Base-by-base conservation (phyloP, 148 eudicot species). In the Polygonum aviculare region DNA sequence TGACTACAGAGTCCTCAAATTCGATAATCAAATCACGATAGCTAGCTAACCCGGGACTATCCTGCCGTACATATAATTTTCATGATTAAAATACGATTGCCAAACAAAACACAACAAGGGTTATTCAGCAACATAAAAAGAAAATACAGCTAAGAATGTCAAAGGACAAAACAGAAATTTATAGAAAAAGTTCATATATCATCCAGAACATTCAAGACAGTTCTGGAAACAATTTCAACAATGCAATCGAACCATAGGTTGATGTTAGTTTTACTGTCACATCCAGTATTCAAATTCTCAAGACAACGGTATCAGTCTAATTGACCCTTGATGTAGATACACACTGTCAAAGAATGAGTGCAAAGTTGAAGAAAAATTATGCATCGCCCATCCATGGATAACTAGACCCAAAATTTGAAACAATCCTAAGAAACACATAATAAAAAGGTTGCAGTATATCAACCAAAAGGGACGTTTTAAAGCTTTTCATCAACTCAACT, bases 1-100 rank as follows among this genome's bases (percentile, higher is more conserved):
- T 82, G 33, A 80, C 82, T 78, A 96, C 77, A 26, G 98, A 96
- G 83, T 88, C 97, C 85, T 91, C 90, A 83, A 93, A 91, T 81
- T 91, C 95, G 85, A 85, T 65, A 79, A 96, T 82, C 82, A 93
- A 77, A 80, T 93, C 90, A 41, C 88, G 86, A 74, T 85, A 87
- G 84, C 83, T 88, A 38, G 90, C 81, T 45, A 77, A 79, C 11
- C 75, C 86, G 72, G 78, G 7, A 70, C 74, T 76, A 78, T 86
- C 89, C 99, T 93, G 85, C 80, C 76, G 57, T 59, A 44, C 67
- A 75, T 33, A 26, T 7, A 75, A 22, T 72, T 33, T 18, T 75
- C 44, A 75, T 15, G 4, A 55, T 60, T 22, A 71, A 15, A 70
- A 16, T 48, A 45, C 16, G 63, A 54, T 38, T 67, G 21, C 2